Base-by-base conservation (phyloP, 2,329 filamentous ascomycete species). In the Aspergillus tanneri region DNA sequence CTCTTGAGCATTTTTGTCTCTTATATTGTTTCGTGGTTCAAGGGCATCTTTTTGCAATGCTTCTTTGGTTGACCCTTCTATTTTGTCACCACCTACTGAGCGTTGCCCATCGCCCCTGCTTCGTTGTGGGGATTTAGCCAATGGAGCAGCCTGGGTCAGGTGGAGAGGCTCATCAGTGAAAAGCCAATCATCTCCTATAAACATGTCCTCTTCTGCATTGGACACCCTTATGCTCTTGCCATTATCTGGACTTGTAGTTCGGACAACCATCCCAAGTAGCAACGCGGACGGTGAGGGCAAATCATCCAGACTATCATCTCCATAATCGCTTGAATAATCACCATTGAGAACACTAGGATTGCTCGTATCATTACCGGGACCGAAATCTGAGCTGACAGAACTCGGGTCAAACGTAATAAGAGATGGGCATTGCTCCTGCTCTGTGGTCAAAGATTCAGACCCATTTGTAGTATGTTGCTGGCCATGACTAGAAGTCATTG, bases 271-370 rank as follows among this genome's bases (percentile, higher is more conserved):
- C 2, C 45, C 51, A 7, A 59, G 49, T 12, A 72, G 27, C 10
- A 72, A 50, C 10, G 50, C 43, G 19, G 66, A 66, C 21, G 68
- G 64, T 5, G 70, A 69, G 21, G 71, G 70, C 21, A 76, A 54
- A 44, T 73, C 67, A 8, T 65, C 64, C 30, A 70, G 57, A 30
- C 49, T 56, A 25, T 62, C 62, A 38, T 62, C 60, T 3, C 56
- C 63, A 43, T 66, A 70, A 10, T 69, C 68, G 39, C 67, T 71
- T 4, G 63, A 67, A 32, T 49, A 48, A 14, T 55, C 46, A 12
- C 59, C 18, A 8, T 52, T 34, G 60, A 30, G 28, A 23, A 34
- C 14, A 5, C 61, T 16, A 48, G 43, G 7, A 60, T 4, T n/a
- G 12, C 21, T 14, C 3, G 9, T 8, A 3, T 18, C 22, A 23